phyloP scores from a whole-genome alignment of 306 rosid species.

The Cucumis sativus region DNA sequence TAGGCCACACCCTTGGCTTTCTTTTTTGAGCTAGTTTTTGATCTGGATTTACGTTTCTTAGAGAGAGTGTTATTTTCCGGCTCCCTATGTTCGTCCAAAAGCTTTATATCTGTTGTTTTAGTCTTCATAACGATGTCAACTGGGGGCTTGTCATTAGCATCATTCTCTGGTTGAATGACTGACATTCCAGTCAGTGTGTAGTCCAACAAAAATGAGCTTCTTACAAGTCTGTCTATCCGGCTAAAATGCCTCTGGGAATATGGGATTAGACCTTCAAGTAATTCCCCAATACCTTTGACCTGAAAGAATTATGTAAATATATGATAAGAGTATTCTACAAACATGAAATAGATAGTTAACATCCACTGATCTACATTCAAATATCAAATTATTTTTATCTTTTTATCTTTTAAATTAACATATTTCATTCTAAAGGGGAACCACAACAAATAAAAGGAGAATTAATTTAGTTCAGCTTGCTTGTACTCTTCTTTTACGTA shows the following conservation, averaged over 20 bases:
- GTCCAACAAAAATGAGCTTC: slow-evolving; percentile 63
- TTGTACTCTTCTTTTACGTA: too few species aligned
- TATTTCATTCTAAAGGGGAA: background rate
- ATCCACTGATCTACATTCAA: background rate
- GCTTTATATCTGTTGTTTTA: slow-evolving; percentile 7
- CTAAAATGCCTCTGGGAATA: slow-evolving; percentile 80
- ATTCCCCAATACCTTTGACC: slow-evolving; percentile 68
- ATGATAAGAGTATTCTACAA: background rate
- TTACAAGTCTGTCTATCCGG: slow-evolving; percentile 82
- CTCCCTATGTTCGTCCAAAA: slow-evolving; percentile 10
- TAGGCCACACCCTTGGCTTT: slow-evolving; percentile 48
- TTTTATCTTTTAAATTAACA: background rate
- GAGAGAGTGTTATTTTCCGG: slow-evolving; percentile 12
- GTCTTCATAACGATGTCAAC: slow-evolving; percentile 16
- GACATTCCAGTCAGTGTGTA: slow-evolving; percentile 74
- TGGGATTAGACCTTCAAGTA: slow-evolving; percentile 73
- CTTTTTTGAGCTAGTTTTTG: slow-evolving; percentile 38
- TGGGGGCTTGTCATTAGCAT: slow-evolving; percentile 12
- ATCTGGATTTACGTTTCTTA: slow-evolving; percentile 67
- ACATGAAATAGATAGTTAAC: background rate
- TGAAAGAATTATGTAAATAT: slow-evolving; percentile 18
- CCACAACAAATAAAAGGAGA: too few species aligned
- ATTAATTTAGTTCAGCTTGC: too few species aligned
- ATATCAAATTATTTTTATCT: background rate
- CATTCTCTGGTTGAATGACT: slow-evolving; percentile 66